These are phyloP conservation scores for Stentor coeruleus DNA, from an alignment of 73 alveolate genomes.

Conservation along the genomic window DNA sequence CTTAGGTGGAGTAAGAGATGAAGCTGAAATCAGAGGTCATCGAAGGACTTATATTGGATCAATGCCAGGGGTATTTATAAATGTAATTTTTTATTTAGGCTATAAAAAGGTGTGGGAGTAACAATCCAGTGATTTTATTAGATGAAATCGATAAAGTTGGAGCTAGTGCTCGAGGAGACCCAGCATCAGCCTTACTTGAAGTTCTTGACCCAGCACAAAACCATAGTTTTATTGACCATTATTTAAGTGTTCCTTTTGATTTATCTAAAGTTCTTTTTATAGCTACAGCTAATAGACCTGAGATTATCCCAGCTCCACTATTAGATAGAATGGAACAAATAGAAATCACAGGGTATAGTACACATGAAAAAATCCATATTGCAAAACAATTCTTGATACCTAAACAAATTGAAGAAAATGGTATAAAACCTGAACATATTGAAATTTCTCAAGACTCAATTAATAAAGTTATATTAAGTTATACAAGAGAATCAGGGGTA, in stretches of 20 bases:
- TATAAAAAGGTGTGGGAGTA: slow-evolving; percentile 46
- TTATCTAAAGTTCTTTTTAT: slow-evolving; percentile 71
- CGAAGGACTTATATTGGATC: slow-evolving; percentile 95
- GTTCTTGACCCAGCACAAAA: slow-evolving; percentile 91
- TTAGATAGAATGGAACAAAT: slow-evolving; percentile 93
- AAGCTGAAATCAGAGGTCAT: slow-evolving; percentile 94
- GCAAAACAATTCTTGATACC: slow-evolving; percentile 82
- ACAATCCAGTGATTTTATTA: slow-evolving; percentile 90
- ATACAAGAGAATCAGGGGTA: slow-evolving; percentile 85
- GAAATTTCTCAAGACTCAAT: slow-evolving; percentile 44
- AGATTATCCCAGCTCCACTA: slow-evolving; percentile 86
- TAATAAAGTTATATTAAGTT: slow-evolving; percentile 45
- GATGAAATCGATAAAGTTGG: slow-evolving; percentile 95
- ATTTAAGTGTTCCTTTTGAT: slow-evolving; percentile 73
- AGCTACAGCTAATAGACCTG: slow-evolving; percentile 80
- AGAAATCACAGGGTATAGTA: slow-evolving; percentile 78
- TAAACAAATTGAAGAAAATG: slow-evolving; percentile 75
- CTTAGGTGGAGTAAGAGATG: slow-evolving; percentile 93
- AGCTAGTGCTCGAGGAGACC: slow-evolving; percentile 87
- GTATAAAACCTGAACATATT: slow-evolving; percentile 45
- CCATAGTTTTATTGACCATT: slow-evolving; percentile 84
- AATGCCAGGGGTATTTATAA: slow-evolving; percentile 85
- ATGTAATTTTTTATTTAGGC: slow-evolving; percentile 41
- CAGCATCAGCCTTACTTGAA: slow-evolving; percentile 91
- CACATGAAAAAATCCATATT: slow-evolving; percentile 79